These are phyloP conservation scores for Pterocarpus macrocarpus DNA, from an alignment of 306 rosid genomes.

Conservation along the genomic window DNA sequence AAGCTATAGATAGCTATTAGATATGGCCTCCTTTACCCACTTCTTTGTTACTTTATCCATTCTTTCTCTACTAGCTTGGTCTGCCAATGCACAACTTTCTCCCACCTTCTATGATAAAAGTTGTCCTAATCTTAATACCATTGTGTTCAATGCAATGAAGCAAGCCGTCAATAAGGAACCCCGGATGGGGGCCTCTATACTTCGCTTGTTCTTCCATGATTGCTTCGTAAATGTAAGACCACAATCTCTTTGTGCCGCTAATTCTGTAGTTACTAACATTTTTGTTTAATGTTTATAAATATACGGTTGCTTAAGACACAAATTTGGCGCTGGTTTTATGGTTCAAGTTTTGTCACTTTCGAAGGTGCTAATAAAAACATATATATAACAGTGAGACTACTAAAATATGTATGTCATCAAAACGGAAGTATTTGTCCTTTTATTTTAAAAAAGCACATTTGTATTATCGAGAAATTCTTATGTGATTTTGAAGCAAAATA, in stretches of 20 bases:
- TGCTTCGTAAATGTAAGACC: conserved; percentile 74
- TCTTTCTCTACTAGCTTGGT: conserved; percentile 48
- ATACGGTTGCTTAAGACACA: too few species aligned
- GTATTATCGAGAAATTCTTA: too few species aligned
- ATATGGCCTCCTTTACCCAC: conserved; percentile 45
- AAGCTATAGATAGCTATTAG: too few species aligned
- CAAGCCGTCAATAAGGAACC: conserved; percentile 59
- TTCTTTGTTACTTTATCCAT: conserved; percentile 35
- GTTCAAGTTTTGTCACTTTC: too few species aligned
- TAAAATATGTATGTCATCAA: too few species aligned
- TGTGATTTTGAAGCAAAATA: too few species aligned
- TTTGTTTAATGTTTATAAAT: too few species aligned
- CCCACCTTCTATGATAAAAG: conserved; percentile 59
- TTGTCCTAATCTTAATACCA: conserved; percentile 63
- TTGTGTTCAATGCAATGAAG: conserved; percentile 59
- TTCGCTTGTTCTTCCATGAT: conserved; percentile 91
- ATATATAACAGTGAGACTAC: too few species aligned
- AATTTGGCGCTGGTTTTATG: too few species aligned
- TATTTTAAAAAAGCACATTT: too few species aligned
- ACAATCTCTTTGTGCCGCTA: background rate
- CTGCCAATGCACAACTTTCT: conserved; percentile 67
- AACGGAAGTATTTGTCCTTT: too few species aligned
- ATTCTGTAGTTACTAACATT: background rate
- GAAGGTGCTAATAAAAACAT: too few species aligned
- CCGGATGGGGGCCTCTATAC: conserved; percentile 78